Base-by-base conservation (phyloP, 768 basidiomycete genomes). In the Termitomyces sp. region DNA sequence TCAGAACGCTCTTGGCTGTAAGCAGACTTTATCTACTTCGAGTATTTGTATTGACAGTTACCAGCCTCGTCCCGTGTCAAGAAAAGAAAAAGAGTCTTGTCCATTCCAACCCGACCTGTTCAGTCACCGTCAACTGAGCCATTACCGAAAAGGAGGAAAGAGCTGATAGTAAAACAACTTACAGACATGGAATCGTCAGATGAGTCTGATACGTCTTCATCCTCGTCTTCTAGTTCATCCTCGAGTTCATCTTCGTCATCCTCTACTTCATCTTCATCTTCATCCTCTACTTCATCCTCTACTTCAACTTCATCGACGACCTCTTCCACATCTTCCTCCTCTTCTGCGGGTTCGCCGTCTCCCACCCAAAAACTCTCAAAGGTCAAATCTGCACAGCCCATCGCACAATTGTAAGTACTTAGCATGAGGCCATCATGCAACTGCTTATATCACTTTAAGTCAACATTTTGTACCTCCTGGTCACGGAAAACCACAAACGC, bases 201-300 rank as follows among this genome's bases (percentile, higher is more conserved):
- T 29, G 66, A 68, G 15, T 68, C 68, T 0, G 63, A 60, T 25
- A 65, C 64, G 13, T 53, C 64, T 32, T 56, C 64, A 15, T 35
- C 31, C 9, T 52, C 51, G 7, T 52, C 51, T 5, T 52, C 4
- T 56, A 64, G 42, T 59, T 62, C 56, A 2, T 56, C 56, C 10
- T 61, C 63, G 2, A 52, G 43, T 12, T 57, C 59, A n/a, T 40
- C 52, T 5, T 53, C 63, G 27, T 48, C 75, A 75, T 18, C 79
- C 74, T 3, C 83, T 5, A 56, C 49, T 0, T 52, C 45, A 0
- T 58, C 55, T 0, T 54, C 60, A 0, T 55, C 58, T 0, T 56
- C 57, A 0, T 64, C 67, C 0, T 62, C 70, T 0, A 59, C 68
- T 1, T 64, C 66, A 3, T 56, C 63, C 0, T 61, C 35, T 0